Evolutionary conservation across 2,329 filamentous ascomycete species (phyloP), one percentile per base, ranked within the genome.

Genomic region (Colletotrichum sp.): DNA sequence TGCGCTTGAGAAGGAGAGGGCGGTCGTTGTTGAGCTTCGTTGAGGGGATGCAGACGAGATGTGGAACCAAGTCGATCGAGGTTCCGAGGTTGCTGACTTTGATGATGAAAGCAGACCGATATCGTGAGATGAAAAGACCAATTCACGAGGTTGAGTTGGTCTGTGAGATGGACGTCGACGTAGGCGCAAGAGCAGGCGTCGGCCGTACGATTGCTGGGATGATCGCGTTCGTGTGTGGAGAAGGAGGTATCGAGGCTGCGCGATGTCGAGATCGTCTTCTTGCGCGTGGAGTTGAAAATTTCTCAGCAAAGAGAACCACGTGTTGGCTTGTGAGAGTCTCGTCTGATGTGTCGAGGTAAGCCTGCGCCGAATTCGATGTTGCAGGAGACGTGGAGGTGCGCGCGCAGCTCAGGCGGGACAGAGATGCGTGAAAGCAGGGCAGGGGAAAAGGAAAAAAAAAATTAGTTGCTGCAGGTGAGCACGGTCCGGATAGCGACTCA

Each of bases 401-500:
- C 69, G 66, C 56, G 71, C 55, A 48, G 36, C 28, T 58, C 43
- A 43, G 55, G 52, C 34, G 58, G 30, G 36, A 55, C 18, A 18
- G 27, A 52, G 61, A 43, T 61, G 39, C 27, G 48, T 36, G 48
- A 66, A 67, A 34, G 27, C 52, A 64, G 22, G 43, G 43, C 65
- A 52, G 43, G 58, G n/a, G 55, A 32, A 22, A 32, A 32, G 22
- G 1, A 39, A 62, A 43, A 66, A 62, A 75, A 74, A 71, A 72
- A 58, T 66, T 69, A 39, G 70, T 62, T 52, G 67, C 64, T 66
- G 68, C 72, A 69, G 69, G 28, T 56, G 70, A 66, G 64, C 73
- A 65, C 73, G 73, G 52, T 28, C 32, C 61, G 60, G 30, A 60
- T 30, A 34, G 69, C 73, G 69, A 75, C 62, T 64, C 64, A 34